These are phyloP conservation scores for Boeremia lycopersici DNA, from an alignment of 2,329 filamentous ascomycete species.

Conservation along the genomic window DNA sequence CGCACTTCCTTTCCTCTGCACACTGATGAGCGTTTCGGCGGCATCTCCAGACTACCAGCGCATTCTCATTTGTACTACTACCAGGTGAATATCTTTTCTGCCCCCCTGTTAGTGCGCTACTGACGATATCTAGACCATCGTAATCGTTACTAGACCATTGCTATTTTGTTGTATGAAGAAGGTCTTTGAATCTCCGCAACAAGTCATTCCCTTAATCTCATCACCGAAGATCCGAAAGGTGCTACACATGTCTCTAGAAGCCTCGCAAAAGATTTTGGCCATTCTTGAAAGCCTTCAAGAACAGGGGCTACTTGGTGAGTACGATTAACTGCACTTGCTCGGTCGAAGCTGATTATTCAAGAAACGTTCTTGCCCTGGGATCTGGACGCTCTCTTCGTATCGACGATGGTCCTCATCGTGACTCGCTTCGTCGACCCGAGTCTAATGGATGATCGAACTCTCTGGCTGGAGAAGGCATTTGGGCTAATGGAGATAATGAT, in stretches of 20 bases:
- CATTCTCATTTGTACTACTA: slow-evolving; percentile 47
- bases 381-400: slow-evolving; percentile 53
- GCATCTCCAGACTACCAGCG: slow-evolving; percentile 52
- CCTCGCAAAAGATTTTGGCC: slow-evolving; percentile 51
- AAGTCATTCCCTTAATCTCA: slow-evolving; percentile 39
- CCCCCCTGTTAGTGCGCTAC: background rate
- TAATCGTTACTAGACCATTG: slow-evolving; percentile 51
- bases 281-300: slow-evolving; percentile 53
- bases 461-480: slow-evolving; percentile 53
- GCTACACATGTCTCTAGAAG: slow-evolving; percentile 52
- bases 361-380: slow-evolving; percentile 59
- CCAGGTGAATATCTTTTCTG: slow-evolving; percentile 37
- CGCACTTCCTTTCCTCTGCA: slow-evolving; percentile 47
- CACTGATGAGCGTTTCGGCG: slow-evolving; percentile 44
- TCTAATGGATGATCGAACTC: slow-evolving; percentile 43
- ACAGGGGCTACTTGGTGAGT: slow-evolving; percentile 56
- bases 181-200: slow-evolving; percentile 35
- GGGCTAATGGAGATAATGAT: slow-evolving; percentile 56
- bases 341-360: slow-evolving; percentile 25
- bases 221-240: slow-evolving; percentile 49
- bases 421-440: slow-evolving; percentile 39
- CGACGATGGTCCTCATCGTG: slow-evolving; percentile 52
- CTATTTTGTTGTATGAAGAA: slow-evolving; percentile 53
- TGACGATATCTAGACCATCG: slow-evolving; percentile 44
- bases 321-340: background rate